A percentile compares a stretch with the other conserved stretches of the same genome.
Evolutionary conservation across 2,329 filamentous ascomycete species (phyloP).

Genomic region (Fusarium sterilihyphosum): DNA sequence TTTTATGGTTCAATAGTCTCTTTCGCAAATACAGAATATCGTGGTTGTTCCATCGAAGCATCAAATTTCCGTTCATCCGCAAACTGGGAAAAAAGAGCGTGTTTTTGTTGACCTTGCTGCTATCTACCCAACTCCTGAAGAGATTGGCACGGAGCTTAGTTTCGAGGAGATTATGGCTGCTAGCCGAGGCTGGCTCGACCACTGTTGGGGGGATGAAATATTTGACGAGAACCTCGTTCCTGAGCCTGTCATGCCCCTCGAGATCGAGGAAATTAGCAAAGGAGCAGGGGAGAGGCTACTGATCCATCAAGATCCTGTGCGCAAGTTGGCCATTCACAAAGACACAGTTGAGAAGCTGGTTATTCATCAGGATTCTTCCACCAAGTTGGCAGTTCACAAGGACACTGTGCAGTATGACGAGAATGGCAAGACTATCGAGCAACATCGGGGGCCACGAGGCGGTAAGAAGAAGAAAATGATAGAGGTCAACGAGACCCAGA

Average conservation of each 20-base stretch:
- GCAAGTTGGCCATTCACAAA: conserved; percentile 21
- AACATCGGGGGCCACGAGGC: conserved; percentile 56
- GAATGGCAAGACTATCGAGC: conserved; percentile 63
- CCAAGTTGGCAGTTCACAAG: conserved; percentile 42
- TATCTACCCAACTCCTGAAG: conserved; percentile 81
- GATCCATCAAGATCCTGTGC: conserved; percentile 43
- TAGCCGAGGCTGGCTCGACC: conserved; percentile 74
- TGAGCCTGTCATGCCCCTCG: conserved; percentile 40
- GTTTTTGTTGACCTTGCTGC: conserved; percentile 88
- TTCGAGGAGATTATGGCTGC: conserved; percentile 92
- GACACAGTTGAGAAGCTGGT: conserved; percentile 14
- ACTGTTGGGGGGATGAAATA: conserved; percentile 62
- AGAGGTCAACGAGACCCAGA: conserved; percentile 92
- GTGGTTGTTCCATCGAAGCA: conserved; percentile 75
- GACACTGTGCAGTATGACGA: conserved; percentile 62
- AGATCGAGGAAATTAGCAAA: conserved; percentile 46
- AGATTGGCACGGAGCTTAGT: conserved; percentile 79
- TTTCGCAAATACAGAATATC: conserved; percentile 71
- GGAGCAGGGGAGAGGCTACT: conserved; percentile 38
- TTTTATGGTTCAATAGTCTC: conserved; percentile 62
- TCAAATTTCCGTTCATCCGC: conserved; percentile 84
- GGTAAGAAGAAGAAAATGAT: conserved; percentile 79
- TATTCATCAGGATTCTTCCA: conserved; percentile 32
- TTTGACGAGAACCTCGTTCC: conserved; percentile 49
- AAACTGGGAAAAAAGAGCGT: conserved; percentile 83